Conservation (phyloP, 345 rosid genomes). For the Zanthoxylum bungeanum region DNA sequence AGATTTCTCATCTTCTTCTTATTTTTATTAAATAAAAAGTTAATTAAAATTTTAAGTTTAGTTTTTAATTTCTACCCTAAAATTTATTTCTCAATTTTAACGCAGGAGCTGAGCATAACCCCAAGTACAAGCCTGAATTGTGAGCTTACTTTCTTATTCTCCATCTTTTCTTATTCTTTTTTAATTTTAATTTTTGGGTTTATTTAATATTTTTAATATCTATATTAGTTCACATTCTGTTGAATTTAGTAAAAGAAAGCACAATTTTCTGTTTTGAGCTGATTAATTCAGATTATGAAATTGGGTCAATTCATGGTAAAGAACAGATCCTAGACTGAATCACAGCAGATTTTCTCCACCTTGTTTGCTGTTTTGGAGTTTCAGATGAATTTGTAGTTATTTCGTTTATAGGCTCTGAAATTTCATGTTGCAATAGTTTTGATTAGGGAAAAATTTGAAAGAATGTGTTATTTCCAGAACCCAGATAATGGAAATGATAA, state of each 20-base stretch:
- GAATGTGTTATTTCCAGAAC: not conserved
- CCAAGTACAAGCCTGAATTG: not conserved
- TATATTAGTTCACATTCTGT: not conserved
- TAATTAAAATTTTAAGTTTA: not conserved
- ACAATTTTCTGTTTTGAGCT: not conserved
- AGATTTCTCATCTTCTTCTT: not conserved
- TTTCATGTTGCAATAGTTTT: no score
- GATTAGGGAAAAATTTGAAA: no score
- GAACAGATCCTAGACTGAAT: not conserved
- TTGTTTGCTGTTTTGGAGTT: not conserved
- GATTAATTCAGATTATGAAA: not conserved
- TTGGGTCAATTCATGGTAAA: not conserved
- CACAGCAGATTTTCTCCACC: not conserved
- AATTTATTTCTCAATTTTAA: not conserved
- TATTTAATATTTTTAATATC: no score
- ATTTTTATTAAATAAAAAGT: no score
- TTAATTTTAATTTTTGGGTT: not conserved
- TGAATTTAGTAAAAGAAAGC: not conserved
- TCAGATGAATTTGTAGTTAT: no score
- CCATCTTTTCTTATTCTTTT: not conserved
- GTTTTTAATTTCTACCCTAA: not conserved
- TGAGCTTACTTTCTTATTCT: conserved; percentile 1
- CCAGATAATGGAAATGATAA: not conserved
- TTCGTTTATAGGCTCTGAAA: no score
- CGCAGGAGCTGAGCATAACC: no score